Conservation (phyloP, 805 yeast genomes). For the Kuraishia piskuri region DNA sequence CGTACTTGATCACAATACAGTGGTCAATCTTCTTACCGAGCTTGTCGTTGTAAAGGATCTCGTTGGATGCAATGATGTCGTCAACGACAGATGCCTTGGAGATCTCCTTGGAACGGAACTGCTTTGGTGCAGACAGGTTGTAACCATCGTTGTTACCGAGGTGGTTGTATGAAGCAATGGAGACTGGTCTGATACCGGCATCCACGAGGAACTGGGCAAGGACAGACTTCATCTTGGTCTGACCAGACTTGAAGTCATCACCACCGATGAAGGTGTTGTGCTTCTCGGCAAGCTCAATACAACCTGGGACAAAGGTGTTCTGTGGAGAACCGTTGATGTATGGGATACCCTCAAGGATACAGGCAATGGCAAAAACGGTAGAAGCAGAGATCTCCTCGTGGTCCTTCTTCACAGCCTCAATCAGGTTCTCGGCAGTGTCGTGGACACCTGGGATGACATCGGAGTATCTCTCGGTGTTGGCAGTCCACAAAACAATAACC, state of each 20-base stretch:
- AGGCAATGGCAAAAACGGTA: conserved; percentile 89
- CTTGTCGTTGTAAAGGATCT: conserved; percentile 74
- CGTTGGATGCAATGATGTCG: conserved; percentile 85
- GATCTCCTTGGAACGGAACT: conserved; percentile 92
- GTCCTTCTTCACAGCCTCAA: conserved; percentile 64
- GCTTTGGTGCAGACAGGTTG: conserved; percentile 85
- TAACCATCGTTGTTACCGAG: conserved; percentile 95
- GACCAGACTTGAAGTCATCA: conserved; percentile 96
- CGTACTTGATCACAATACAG: conserved; percentile 89
- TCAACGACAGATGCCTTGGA: conserved; percentile 90
- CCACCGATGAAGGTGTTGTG: conserved; percentile 81
- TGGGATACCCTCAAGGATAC: conserved; percentile 80
- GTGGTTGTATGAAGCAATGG: conserved; percentile 94
- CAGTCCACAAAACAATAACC: conserved; percentile 92
- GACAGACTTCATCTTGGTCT: conserved; percentile 93
- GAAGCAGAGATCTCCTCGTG: conserved; percentile 88
- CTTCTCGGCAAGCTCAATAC: conserved; percentile 78
- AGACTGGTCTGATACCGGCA: conserved; percentile 92
- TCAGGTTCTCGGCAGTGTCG: conserved; percentile 77
- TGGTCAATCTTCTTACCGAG: conserved; percentile 78
- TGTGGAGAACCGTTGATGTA: conserved; percentile 97
- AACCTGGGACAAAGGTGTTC: conserved; percentile 95
- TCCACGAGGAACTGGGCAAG: conserved; percentile 93
- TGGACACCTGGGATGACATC: conserved; percentile 73
- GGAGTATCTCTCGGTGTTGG: conserved; percentile 91